Conservation (phyloP, 352 stramenopile genomes). For the Pythium angustatum region DNA sequence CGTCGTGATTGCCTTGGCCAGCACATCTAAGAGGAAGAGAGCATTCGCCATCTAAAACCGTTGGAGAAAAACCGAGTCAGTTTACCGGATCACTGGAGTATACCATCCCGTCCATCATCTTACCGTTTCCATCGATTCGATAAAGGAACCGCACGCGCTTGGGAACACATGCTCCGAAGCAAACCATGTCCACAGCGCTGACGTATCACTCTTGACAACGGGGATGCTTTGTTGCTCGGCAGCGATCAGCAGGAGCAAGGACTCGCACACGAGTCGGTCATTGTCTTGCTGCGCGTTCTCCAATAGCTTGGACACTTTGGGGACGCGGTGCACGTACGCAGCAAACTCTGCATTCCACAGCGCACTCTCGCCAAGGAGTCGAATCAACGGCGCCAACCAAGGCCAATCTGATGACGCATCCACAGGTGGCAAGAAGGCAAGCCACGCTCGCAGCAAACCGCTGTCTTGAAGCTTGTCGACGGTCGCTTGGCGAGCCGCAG, state of each 20-base stretch:
- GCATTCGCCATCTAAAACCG: constrained; percentile 23
- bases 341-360: constrained; percentile 53
- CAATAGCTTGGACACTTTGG: constrained; percentile 40
- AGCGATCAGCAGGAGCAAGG: constrained; percentile 39
- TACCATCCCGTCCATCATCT: not conserved
- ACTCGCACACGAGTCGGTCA: constrained; percentile 34
- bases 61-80: not conserved
- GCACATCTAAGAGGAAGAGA: constrained; percentile 23
- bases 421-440: constrained; percentile 38
- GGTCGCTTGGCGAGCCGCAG: constrained; percentile 4
- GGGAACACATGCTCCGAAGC: constrained; percentile 20
- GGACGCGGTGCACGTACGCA: constrained; percentile 41
- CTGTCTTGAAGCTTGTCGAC: constrained; percentile 41
- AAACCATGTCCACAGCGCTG: constrained; percentile 12
- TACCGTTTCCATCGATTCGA: constrained; percentile 28
- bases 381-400: constrained; percentile 50
- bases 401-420: constrained; percentile 19
- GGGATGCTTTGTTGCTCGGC: constrained; percentile 42
- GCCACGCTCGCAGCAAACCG: constrained; percentile 45
- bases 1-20: constrained; percentile 16
- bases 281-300: constrained; percentile 21
- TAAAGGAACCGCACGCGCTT: constrained; percentile 11
- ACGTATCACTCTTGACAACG: not conserved
- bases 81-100: not conserved
- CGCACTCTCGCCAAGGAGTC: constrained; percentile 48